A percentile compares a stretch with the other conserved stretches of the same genome.
Conservation (phyloP, 768 basidiomycete species). For the Tephrocybe sp. region DNA sequence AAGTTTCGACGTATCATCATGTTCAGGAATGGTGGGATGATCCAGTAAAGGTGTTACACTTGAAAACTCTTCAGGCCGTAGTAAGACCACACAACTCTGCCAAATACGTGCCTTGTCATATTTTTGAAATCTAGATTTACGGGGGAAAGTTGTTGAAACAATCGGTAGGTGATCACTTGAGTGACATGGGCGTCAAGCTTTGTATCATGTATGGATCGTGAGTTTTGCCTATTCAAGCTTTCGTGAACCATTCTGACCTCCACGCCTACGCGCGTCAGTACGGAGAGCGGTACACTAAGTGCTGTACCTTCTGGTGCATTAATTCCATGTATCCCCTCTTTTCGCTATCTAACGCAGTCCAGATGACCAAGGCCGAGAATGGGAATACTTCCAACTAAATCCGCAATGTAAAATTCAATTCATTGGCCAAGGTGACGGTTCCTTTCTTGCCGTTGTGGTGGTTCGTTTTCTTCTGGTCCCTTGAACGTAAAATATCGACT, state of each 20-base stretch:
- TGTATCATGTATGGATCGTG: slow-evolving; percentile 2
- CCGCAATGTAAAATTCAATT: neutral
- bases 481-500: too few species aligned
- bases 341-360: neutral
- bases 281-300: slow-evolving; percentile 2
- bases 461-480: neutral
- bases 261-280: neutral
- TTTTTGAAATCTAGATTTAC: neutral
- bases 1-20: neutral
- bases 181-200: neutral
- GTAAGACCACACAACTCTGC: neutral
- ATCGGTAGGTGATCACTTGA: neutral
- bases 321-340: too few species aligned
- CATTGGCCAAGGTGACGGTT: neutral
- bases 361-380: neutral
- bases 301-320: slow-evolving; percentile 1
- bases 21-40: slow-evolving; percentile 7
- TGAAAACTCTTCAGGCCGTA: slow-evolving; percentile 1
- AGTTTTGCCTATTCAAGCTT: neutral
- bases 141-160: neutral
- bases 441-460: neutral
- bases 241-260: too few species aligned
- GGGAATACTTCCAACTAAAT: slow-evolving; percentile 8
- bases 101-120: neutral
- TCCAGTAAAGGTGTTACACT: neutral